Conservation (phyloP, 495 filamentous ascomycete species). For the Hypoxylon fuscum region DNA sequence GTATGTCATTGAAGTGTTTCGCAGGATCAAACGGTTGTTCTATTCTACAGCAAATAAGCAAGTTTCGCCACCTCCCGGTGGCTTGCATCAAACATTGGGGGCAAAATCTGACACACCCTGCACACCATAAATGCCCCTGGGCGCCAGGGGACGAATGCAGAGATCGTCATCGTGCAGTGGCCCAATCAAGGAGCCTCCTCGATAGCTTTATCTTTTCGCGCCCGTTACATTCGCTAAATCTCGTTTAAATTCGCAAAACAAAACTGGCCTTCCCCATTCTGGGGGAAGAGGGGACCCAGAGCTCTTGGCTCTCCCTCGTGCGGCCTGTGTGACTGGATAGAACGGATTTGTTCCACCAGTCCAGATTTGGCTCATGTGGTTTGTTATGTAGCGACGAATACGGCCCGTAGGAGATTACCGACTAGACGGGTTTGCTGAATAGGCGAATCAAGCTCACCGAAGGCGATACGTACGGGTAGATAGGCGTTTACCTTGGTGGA, state of each 20-base stretch:
- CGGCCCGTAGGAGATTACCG: too few relatives aligned
- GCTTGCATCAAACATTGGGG: not conserved
- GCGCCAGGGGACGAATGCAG: slow-evolving; percentile 10
- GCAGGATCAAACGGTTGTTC: not conserved
- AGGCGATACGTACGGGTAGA: too few relatives aligned
- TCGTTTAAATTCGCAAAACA: slow-evolving; percentile 16
- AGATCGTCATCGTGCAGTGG: slow-evolving; percentile 41
- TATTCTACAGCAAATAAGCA: not conserved
- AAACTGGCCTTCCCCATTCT: slow-evolving; percentile 13
- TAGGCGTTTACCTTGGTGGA: too few relatives aligned
- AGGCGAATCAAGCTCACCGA: too few relatives aligned
- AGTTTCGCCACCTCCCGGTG: not conserved
- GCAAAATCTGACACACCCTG: slow-evolving; percentile 6
- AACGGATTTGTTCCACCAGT: slow-evolving; percentile 1
- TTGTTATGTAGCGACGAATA: not conserved
- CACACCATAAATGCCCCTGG: not conserved
- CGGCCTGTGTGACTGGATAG: slow-evolving; percentile 17
- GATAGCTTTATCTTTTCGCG: slow-evolving; percentile 12
- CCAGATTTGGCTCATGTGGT: slow-evolving; percentile 9
- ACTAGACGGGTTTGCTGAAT: too few relatives aligned
- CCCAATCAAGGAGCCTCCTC: slow-evolving; percentile 38
- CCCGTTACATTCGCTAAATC: slow-evolving; percentile 30
- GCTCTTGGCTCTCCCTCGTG: slow-evolving; percentile 9
- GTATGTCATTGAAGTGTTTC: not conserved
- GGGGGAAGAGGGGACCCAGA: not conserved